Evolutionary conservation across 805 yeast genomes (phyloP).

Genomic region (Dipodascopsis uninucleata): DNA sequence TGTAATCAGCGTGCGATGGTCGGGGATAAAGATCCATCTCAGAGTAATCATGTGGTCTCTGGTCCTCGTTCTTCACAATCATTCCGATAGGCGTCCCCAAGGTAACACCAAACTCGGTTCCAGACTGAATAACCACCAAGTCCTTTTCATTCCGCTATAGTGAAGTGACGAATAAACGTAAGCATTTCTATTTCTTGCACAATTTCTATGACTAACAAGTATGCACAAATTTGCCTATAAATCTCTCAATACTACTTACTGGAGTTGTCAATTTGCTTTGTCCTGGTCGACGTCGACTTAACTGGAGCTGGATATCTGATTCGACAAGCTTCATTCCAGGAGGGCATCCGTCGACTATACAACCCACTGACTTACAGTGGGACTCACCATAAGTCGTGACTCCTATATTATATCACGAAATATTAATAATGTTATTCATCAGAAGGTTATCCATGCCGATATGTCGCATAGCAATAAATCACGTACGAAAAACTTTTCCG

Average conservation of each 20-base stretch:
- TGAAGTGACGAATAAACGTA: not conserved
- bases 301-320: constrained; percentile 89
- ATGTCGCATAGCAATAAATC: too few relatives aligned
- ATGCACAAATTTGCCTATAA: too few relatives aligned
- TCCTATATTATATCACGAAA: constrained; percentile 34
- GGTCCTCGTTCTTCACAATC: constrained; percentile 91
- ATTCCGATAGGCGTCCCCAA: constrained; percentile 94
- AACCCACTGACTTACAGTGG: constrained; percentile 95
- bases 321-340: constrained; percentile 86
- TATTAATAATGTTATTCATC: not conserved
- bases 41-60: constrained; percentile 91
- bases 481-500: constrained; percentile 50
- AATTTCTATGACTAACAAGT: too few relatives aligned
- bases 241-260: too few relatives aligned
- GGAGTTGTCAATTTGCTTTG: constrained; percentile 92
- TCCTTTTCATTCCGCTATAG: constrained; percentile 79
- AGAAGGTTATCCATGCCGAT: too few relatives aligned
- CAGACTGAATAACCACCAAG: constrained; percentile 86
- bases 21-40: constrained; percentile 95
- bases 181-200: too few relatives aligned
- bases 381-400: constrained; percentile 98
- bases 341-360: constrained; percentile 97
- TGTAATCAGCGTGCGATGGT: constrained; percentile 97
- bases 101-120: constrained; percentile 85
- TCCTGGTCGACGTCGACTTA: constrained; percentile 96